These are phyloP conservation scores for Jackrogersella multiformis DNA, from an alignment of 495 filamentous ascomycete genomes.

Conservation along the genomic window DNA sequence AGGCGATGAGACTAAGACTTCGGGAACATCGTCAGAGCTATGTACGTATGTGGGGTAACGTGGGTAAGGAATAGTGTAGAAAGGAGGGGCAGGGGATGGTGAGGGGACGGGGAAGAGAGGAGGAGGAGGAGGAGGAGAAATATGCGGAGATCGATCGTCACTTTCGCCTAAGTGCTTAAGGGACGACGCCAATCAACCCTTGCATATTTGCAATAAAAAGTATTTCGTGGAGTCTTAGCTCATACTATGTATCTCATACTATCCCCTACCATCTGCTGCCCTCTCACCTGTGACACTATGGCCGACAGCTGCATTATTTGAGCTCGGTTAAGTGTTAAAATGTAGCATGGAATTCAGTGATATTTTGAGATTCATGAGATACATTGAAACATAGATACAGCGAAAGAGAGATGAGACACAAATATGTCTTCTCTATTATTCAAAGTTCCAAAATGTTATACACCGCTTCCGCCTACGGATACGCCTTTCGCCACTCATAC, in stretches of 20 bases:
- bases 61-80: neutral
- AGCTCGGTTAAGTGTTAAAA: neutral
- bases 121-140: conserved; percentile 1
- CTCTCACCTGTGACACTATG: neutral
- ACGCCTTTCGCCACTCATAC: conserved; percentile 3
- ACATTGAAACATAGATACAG: too few relatives aligned
- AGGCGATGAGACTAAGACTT: neutral
- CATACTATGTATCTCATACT: too few relatives aligned
- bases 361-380: too few relatives aligned
- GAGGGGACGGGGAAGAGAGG: neutral
- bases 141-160: conserved; percentile 1
- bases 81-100: neutral
- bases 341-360: too few relatives aligned
- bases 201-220: conserved; percentile 28
- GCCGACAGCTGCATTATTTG: neutral
- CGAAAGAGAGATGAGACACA: neutral
- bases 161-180: conserved; percentile 11
- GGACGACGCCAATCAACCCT: conserved; percentile 17
- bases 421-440: neutral
- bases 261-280: too few relatives aligned
- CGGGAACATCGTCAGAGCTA: conserved; percentile 3
- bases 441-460: neutral
- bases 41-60: conserved; percentile 21
- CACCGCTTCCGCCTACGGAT: neutral
- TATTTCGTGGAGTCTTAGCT: too few relatives aligned